Percentiles rank a stretch among this genome's conserved stretches.
Conservation (phyloP, 257 asterid genomes). For the Coffea canephora region DNA sequence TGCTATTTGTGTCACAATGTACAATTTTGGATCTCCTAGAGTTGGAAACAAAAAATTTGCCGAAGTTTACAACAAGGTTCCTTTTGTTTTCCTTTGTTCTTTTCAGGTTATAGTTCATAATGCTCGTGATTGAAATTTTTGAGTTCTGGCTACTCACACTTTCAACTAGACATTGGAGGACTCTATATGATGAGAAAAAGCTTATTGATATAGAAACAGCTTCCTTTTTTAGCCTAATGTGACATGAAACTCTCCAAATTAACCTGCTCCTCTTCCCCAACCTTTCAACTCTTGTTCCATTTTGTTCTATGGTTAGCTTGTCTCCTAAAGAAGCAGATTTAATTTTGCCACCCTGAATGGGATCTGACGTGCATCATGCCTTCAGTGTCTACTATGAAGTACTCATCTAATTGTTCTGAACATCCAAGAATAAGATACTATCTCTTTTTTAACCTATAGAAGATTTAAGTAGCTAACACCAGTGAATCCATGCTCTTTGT, state of each 20-base stretch:
- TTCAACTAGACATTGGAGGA: neutral
- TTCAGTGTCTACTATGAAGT: neutral
- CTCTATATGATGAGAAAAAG: neutral
- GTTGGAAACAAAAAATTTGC: constrained; percentile 96
- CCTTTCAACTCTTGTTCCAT: neutral
- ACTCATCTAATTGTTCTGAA: neutral
- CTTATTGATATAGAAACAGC: neutral
- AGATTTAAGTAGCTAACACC: neutral
- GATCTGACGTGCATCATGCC: neutral
- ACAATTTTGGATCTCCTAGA: constrained; percentile 96
- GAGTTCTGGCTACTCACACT: constrained; percentile 6
- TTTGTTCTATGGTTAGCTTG: neutral
- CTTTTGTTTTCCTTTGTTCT: neutral
- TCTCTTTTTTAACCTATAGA: neutral
- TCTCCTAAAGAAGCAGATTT: neutral
- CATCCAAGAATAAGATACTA: neutral
- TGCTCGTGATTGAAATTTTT: neutral
- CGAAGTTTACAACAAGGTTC: constrained; percentile 84
- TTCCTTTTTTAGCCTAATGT: neutral
- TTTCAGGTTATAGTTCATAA: neutral
- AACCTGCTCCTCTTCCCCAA: neutral
- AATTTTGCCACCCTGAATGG: neutral
- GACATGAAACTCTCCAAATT: neutral
- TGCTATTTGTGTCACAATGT: constrained; percentile 80
- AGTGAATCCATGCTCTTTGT: neutral